Evolutionary conservation across 1,284 basidiomycete species (phyloP), one percentile per base, ranked within the genome.

Genomic region (Irpex sp.): DNA sequence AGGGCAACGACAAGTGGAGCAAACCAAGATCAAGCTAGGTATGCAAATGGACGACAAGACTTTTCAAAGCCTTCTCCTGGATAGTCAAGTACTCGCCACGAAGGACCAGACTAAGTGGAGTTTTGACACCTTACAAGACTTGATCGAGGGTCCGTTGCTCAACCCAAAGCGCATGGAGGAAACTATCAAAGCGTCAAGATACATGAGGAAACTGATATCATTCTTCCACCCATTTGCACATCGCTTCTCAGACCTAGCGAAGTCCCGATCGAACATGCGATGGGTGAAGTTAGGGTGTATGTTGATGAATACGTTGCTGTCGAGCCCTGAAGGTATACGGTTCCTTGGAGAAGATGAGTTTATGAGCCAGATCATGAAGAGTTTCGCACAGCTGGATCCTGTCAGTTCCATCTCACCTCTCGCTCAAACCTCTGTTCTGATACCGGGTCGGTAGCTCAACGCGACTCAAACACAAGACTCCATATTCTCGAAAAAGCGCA

Each of bases 101-200:
- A 95, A 94, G 71, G 97, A 99, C 68, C 88, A 94, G 69, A 87
- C 84, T 3, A 95, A 93, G 70, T 99, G 97, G 97, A 94, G 93
- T 69, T 92, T 92, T 70, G 95, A 97, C 3, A 84, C 87, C 19
- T 79, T 99, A 61, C 87, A 92, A 69, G 95, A 97, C 57, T 81
- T 99, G 13, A 85, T 98, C 19, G 95, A 98, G 68, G 97, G 97
- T 0, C 94, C 96, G 0, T 77, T 99, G 57, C 81, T 95, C 56
- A 97, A 96, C 70, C 88, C 94, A 0, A 94, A 93, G 70, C 82
- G 97, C n/a, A 83, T 99, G 71, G 97, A 99, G 70, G 97, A 99
- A 76, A 94, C 94, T 1, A 93, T 97, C 72, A 92, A 90, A 71
- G 93, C 90, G 9, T 90, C 93, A 15, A 90, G 94, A 70, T 95